Evolutionary conservation across 352 stramenopile genomes (phyloP), one percentile per base, ranked within the genome.

Genomic region (Pythium apleroticum): DNA sequence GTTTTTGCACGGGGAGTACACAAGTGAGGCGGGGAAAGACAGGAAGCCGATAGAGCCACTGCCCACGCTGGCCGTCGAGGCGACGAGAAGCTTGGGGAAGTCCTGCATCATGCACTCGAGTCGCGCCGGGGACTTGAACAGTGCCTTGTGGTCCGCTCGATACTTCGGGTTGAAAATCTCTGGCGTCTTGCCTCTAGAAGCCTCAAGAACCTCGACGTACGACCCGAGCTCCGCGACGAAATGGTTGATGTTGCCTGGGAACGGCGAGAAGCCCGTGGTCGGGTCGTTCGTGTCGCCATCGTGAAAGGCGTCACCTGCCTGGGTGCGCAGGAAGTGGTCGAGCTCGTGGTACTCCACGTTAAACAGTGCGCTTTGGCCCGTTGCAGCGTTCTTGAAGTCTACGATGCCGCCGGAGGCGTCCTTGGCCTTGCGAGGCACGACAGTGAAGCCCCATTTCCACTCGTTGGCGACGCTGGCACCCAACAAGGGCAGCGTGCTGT

Each of bases 401-500:
- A 88, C 81, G 59, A 91, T 76, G 0, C 69, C 80, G 0, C 83
- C 81, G 2, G 73, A 84, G 14, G 95, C 94, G 74, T 99, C 91
- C 60, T 97, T 97, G 19, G 93, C 95, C 71, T 98, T 97, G 48
- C 96, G 80, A 19, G 93, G 93, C 52, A 98, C 90, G 25, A 88
- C 91, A 39, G 98, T 96, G 52, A 93, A 98, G 56, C 97, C 97
- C 79, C 98, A 98, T 24, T 91, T 80, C 63, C 96, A 94, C 35
- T 84, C 76, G 60, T 96, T 76, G 46, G 80, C 87, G 24, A 89
- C 75, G 35, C 77, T 95, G 11, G 97, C 93, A 20, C 94, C 96
- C 22, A 98, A 73, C 60, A 92, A 84, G 1, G 97, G 79, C 33
- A 97, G 71, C 4, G 97, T 73, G 39, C 88, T 97, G 63, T 98